Conservation (phyloP, 2,329 filamentous ascomycete genomes). For the Calonectria naviculata region DNA sequence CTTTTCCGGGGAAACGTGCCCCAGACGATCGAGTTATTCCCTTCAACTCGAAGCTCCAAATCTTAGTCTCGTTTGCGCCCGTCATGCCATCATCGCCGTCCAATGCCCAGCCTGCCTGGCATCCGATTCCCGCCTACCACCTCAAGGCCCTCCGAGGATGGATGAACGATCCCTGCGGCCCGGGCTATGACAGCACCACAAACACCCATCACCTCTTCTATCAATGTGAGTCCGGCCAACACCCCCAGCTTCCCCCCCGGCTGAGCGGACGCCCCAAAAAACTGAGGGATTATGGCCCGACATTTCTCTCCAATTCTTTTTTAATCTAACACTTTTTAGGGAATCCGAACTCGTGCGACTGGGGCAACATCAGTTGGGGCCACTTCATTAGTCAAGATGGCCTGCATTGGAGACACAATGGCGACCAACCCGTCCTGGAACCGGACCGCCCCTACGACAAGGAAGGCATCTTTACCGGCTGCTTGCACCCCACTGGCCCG, state of each 20-base stretch:
- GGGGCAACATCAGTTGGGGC: constrained; percentile 57
- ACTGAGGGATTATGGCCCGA: not conserved
- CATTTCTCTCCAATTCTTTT: not conserved
- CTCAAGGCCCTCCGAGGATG: not conserved
- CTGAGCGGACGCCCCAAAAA: not conserved
- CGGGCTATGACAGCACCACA: constrained; percentile 22
- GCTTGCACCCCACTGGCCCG: constrained; percentile 56
- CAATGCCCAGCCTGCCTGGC: not conserved
- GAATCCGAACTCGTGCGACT: constrained; percentile 46
- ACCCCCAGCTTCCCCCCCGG: not conserved
- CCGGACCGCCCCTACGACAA: constrained; percentile 56
- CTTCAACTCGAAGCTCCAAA: not conserved
- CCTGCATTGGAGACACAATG: constrained; percentile 54
- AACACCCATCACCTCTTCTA: constrained; percentile 26
- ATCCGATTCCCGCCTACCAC: not conserved
- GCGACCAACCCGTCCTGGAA: constrained; percentile 43
- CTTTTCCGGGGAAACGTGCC: not conserved
- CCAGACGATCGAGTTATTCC: not conserved
- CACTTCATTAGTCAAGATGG: constrained; percentile 54
- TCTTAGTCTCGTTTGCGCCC: not conserved
- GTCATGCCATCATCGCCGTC: not conserved
- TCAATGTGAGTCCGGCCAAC: constrained; percentile 13
- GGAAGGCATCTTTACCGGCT: constrained; percentile 63
- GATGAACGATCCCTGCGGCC: constrained; percentile 28
- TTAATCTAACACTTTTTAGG: constrained; percentile 21